These are phyloP conservation scores for Lizanozyma gosingica DNA, from an alignment of 1,139 yeast species.

Conservation along the genomic window DNA sequence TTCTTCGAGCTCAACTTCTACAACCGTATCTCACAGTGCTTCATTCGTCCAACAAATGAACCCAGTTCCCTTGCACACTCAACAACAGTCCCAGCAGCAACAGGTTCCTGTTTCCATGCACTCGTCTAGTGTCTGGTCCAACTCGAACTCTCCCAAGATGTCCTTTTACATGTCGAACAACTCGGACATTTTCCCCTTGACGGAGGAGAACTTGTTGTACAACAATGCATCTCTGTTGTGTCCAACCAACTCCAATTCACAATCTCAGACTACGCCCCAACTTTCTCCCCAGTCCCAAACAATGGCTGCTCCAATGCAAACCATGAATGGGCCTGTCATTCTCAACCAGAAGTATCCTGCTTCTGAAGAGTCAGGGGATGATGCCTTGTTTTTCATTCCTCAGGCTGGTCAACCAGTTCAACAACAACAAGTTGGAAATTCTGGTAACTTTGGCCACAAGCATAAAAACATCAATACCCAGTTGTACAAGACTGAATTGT, in stretches of 20 bases:
- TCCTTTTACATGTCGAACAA: not conserved
- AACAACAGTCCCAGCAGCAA: not conserved
- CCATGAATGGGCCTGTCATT: not conserved
- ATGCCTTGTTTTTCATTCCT: not conserved
- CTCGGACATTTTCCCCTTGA: not conserved
- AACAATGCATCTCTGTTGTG: too few relatives aligned
- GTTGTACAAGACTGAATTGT: constrained; percentile 83
- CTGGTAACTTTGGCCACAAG: not conserved
- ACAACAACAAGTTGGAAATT: not conserved
- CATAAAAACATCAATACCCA: constrained; percentile 45
- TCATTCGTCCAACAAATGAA: not conserved
- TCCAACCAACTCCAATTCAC: not conserved
- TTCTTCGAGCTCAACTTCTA: not conserved
- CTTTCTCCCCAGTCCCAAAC: not conserved
- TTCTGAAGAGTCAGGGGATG: not conserved
- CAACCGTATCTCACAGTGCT: not conserved
- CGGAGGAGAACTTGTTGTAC: not conserved
- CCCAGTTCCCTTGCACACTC: not conserved
- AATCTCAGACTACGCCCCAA: not conserved
- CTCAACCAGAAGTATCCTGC: not conserved
- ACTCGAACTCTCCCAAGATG: not conserved
- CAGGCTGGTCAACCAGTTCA: not conserved
- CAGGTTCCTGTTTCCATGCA: not conserved
- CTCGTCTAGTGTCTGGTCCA: not conserved
- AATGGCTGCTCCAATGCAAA: not conserved